Conservation (phyloP, 2,329 filamentous ascomycete species). For the Colletotrichum euphorbiae region DNA sequence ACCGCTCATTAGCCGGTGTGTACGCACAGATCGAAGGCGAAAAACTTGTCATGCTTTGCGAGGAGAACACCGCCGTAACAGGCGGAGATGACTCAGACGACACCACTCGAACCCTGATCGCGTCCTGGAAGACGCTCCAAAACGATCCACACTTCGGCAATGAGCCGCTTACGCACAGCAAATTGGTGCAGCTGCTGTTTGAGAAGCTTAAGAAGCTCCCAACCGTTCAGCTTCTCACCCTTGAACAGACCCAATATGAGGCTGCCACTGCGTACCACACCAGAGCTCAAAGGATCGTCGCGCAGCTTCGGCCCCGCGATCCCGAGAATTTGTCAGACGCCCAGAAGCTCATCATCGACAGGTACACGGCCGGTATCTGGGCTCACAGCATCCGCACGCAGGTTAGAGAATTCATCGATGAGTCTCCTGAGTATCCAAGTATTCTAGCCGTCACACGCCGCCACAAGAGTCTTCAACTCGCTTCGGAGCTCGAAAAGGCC, state of each 20-base stretch:
- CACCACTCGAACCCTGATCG: slow-evolving; percentile 52
- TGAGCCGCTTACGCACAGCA: slow-evolving; percentile 64
- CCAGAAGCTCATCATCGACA: slow-evolving; percentile 47
- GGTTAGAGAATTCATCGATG: slow-evolving; percentile 31
- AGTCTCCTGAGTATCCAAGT: slow-evolving; percentile 41
- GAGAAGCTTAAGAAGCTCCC: slow-evolving; percentile 64
- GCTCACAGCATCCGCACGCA: slow-evolving; percentile 56
- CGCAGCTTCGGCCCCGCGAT: slow-evolving; percentile 42
- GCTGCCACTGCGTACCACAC: slow-evolving; percentile 59
- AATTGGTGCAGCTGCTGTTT: slow-evolving; percentile 61
- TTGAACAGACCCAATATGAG: slow-evolving; percentile 67
- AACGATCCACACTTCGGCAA: slow-evolving; percentile 53
- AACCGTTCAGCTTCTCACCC: slow-evolving; percentile 63
- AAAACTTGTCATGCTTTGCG: slow-evolving; percentile 60
- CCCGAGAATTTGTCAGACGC: slow-evolving; percentile 32
- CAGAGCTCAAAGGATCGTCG: slow-evolving; percentile 44
- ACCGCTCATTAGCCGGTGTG: slow-evolving; percentile 65
- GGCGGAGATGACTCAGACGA: slow-evolving; percentile 52
- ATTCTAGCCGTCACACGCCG: slow-evolving; percentile 58
- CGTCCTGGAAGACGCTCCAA: slow-evolving; percentile 60
- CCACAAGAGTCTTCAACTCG: slow-evolving; percentile 69
- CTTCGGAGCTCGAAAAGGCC: slow-evolving; percentile 65
- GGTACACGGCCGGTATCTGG: slow-evolving; percentile 66
- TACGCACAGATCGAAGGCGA: slow-evolving; percentile 69
- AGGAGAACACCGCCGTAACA: slow-evolving; percentile 49